Base-by-base conservation (phyloP, 768 basidiomycete genomes). In the Pisolithus tinctorius region DNA sequence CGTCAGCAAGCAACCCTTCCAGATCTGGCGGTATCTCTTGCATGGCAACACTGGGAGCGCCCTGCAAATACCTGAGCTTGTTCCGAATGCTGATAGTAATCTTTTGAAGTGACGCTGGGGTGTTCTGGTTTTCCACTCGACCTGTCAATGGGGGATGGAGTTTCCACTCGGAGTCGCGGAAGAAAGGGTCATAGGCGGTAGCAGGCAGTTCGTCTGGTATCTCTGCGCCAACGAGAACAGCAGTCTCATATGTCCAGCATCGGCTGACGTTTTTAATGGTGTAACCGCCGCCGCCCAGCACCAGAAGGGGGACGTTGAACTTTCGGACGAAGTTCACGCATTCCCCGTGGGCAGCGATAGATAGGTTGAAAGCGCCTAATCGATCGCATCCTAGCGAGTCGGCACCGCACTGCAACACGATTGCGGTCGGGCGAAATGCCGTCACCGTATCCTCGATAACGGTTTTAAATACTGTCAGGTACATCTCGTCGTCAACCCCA, bases 241-340 rank as follows among this genome's bases (percentile, higher is more conserved):
- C 84, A 0, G 96, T 99, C 68, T 99, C 95, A 73, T 99, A 95
- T 31, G 95, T 86, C 95, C 95, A 99, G 64, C 95, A 99, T n/a
- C 95, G 82, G 43, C 89, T 88, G 57, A 99, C 96, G 63, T 95
- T 95, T n/a, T 93, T 89, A 66, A 97, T 89, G 4, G 93, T 93
- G 69, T 99, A 99, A 0, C 95, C 95, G 4, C 95, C 95, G 2
- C 95, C 95, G 39, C 95, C 95, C 6, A 99, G 67, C 30, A 98
- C 88, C 16, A 99, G 76, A 13, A 98, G 72, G 1, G 95, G 95
- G 3, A 98, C 81, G 60, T 85, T 83, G 71, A 89, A 98, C 57
- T 86, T 86, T 55, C 94, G 85, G 47, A 99, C 93, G 66, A 94
- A 98, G 63, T 94, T 86, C 29, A 99, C 93, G 65, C 95, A 99